Base-by-base conservation (phyloP, 208 protist species). In the Kentomonas sorsogonicus region DNA sequence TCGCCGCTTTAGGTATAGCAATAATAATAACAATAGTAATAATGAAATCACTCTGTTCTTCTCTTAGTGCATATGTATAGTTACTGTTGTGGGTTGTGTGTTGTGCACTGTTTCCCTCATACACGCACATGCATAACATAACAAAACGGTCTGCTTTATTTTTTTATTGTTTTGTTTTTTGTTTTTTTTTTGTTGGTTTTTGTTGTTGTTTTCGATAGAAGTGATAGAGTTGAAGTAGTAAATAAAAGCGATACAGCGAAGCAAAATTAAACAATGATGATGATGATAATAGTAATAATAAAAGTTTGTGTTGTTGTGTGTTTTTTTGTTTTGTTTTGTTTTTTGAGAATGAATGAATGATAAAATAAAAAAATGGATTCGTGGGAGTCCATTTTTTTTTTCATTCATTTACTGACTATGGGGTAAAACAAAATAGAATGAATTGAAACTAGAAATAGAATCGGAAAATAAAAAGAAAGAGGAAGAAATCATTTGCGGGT, bases 201-300 rank as follows among this genome's bases (percentile, higher is more conserved):
- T 15, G 7, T 15, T 36, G 33, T 36, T 36, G 5, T 47, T 18
- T 27, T 26, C 9, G 9, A 47, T 47, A 47, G 41, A 47, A 18
- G 16, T n/a, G 41, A 47, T 47, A 15, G 5, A 20, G 22, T 9
- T 47, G 16, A n/a, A n/a, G n/a, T n/a, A n/a, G n/a, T n/a, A n/a
- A n/a, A n/a, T n/a, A n/a, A n/a, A n/a, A n/a, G n/a, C n/a, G n/a
- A n/a, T n/a, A n/a, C n/a, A n/a, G n/a, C n/a, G n/a, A n/a, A n/a
- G n/a, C n/a, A n/a, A n/a, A n/a, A n/a, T n/a, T n/a, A n/a, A n/a
- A n/a, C n/a, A n/a, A n/a, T n/a, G n/a, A n/a, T n/a, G n/a, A n/a
- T n/a, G 27, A 58, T 10, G 16, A 56, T 26, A 48, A 43, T 18
- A 60, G 50, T 4, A 46, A 44, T 52, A 39, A 61, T 52, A 61